Percentiles rank a stretch among this genome's conserved stretches.
phyloP scores from a whole-genome alignment of 1,284 basidiomycete species.

The Moesziomyces sp. region DNA sequence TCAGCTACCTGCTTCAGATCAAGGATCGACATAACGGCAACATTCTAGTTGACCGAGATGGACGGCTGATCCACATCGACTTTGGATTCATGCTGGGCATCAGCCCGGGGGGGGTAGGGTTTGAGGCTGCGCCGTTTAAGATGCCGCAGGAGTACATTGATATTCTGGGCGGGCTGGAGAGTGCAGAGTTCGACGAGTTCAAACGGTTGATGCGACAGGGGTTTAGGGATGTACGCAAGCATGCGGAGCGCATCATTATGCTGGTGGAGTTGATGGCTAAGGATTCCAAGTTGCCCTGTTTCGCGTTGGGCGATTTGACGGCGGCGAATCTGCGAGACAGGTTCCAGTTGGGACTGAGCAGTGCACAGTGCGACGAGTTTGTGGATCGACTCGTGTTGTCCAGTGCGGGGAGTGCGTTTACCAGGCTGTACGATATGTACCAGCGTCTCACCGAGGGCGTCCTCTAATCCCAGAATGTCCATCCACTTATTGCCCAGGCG shows the following conservation, averaged over 20 bases:
- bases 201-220: constrained; percentile 87
- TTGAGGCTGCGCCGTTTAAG: constrained; percentile 99
- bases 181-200: constrained; percentile 84
- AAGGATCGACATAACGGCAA: constrained; percentile 99
- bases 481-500: too few relatives aligned
- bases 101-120: constrained; percentile 93
- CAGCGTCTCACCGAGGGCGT: constrained; percentile 63
- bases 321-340: constrained; percentile 85
- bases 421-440: constrained; percentile 65
- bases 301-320: constrained; percentile 89
- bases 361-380: constrained; percentile 86
- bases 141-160: constrained; percentile 95
- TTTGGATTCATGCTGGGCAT: constrained; percentile 94
- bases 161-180: constrained; percentile 87
- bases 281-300: constrained; percentile 93
- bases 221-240: constrained; percentile 92
- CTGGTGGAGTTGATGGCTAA: constrained; percentile 97
- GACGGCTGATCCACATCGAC: constrained; percentile 92
- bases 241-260: constrained; percentile 95
- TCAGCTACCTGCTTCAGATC: constrained; percentile 95
- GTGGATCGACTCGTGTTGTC: constrained; percentile 70
- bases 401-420: constrained; percentile 64
- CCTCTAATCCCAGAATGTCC: constrained; percentile 12
- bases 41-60: constrained; percentile 93
- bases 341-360: constrained; percentile 90